phyloP scores from a whole-genome alignment of 306 rosid genomes.

The Adenanthera pavonina region DNA sequence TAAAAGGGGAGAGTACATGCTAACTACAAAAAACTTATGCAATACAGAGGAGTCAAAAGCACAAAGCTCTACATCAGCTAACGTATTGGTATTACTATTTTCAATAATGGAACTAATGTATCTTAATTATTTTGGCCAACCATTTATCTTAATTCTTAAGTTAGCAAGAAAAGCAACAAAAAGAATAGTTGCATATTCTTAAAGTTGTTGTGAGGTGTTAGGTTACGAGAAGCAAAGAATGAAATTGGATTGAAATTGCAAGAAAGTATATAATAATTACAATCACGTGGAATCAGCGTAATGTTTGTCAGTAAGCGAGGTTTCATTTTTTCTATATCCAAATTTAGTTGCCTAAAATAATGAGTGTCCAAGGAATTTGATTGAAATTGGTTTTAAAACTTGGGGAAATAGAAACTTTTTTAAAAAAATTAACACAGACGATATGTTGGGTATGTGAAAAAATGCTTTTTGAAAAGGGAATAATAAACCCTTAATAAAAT shows the following conservation, averaged over 20 bases:
- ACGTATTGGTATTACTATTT: neutral
- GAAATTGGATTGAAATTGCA: neutral
- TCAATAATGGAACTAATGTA: too few relatives aligned
- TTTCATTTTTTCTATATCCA: neutral
- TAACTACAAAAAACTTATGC: too few relatives aligned
- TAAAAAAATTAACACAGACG: too few relatives aligned
- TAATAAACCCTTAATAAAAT: too few relatives aligned
- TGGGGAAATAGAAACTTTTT: too few relatives aligned
- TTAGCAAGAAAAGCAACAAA: neutral
- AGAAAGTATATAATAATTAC: neutral
- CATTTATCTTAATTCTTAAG: neutral
- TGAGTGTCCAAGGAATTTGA: neutral
- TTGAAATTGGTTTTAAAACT: neutral
- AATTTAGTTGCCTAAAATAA: neutral
- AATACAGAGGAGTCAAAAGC: too few relatives aligned
- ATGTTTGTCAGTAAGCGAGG: neutral
- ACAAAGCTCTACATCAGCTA: too few relatives aligned
- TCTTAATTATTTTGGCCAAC: too few relatives aligned
- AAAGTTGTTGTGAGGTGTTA: neutral
- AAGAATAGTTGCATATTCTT: neutral
- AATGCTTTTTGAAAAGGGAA: too few relatives aligned
- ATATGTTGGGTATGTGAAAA: too few relatives aligned
- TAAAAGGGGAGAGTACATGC: too few relatives aligned
- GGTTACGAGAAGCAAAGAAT: slow-evolving; percentile 2
- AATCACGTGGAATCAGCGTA: neutral